Evolutionary conservation across 371 early-diverging fungal genomes (phyloP), one percentile per base, ranked within the genome.

Genomic region (Apophysomyces ossiformis): DNA sequence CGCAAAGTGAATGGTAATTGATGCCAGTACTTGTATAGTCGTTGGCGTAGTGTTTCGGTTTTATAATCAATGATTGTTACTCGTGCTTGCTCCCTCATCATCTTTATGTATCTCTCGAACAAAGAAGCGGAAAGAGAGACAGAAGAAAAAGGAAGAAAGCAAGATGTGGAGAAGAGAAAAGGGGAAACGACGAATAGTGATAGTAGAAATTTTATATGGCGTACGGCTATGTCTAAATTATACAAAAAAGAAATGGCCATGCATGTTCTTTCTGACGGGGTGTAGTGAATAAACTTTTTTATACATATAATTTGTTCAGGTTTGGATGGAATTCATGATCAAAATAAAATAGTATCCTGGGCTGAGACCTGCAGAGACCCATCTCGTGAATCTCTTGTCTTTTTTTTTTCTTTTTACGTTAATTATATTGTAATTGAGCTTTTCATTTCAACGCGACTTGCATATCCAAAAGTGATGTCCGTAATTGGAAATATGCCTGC

Each of bases 1-100:
- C 57, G 60, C 44, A 65, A 37, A 16, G 60, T n/a, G 3, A 13
- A 15, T 12, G 60, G 65, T 39, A 59, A 12, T 16, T 50, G 50
- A 16, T 56, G 45, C 54, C 45, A 50, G 37, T 39, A 44, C 11
- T 58, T 56, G 21, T 57, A 26, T 12, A 57, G 41, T 43, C 58
- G 45, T 21, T 69, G 58, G 18, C 47, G 11, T 11, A 61, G 37
- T 35, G 67, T 66, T 26, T 36, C 61, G n/a, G 56, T 44, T 57
- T 60, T 58, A 15, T 66, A 66, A 45, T 66, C 67, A n/a, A 66
- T 43, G 5, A 66, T 37, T 13, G 61, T 57, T 37, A 61, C 21
- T 7, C 21, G 9, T 50, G 54, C 16, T 8, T n/a, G 54, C 16
- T 50, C 54, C 11, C 54, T n/a, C 21, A 50, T 50, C 54, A 5